Conservation (phyloP, 306 rosid species). For the Oxytropis ochrocephala region DNA sequence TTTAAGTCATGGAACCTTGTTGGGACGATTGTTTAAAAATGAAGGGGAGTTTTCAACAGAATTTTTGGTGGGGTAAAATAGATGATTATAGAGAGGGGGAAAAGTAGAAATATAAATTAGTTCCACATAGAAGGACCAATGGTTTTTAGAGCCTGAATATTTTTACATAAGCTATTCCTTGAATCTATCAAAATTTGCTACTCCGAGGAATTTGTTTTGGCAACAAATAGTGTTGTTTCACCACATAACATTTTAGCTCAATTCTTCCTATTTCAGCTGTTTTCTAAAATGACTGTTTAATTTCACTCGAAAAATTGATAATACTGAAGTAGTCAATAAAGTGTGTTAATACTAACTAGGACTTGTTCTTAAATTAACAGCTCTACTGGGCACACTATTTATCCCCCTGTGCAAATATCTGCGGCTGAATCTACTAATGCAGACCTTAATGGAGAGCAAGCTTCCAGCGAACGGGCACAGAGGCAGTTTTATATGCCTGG, state of each 20-base stretch:
- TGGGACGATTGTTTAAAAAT: not conserved
- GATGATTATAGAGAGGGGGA: not conserved
- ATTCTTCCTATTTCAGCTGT: not conserved
- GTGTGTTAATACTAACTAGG: not conserved
- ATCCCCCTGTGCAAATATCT: constrained; percentile 45
- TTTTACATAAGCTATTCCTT: not conserved
- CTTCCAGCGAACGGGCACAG: constrained; percentile 38
- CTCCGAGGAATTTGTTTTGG: not conserved
- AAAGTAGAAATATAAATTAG: not conserved
- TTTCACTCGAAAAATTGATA: constrained; percentile 2
- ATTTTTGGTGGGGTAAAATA: not conserved
- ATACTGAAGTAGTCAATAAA: not conserved
- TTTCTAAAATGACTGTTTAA: not conserved
- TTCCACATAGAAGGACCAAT: not conserved
- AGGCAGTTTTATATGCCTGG: constrained; percentile 35
- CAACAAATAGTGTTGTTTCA: not conserved
- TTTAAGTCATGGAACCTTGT: not conserved
- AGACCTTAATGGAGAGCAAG: constrained; percentile 39
- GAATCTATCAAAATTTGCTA: not conserved
- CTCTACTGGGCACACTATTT: constrained; percentile 52
- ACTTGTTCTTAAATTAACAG: constrained; percentile 29
- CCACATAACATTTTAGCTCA: not conserved
- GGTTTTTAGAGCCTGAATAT: not conserved
- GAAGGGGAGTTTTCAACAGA: not conserved
- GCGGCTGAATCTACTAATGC: constrained; percentile 26